Conservation (phyloP, 192 early-diverging fungal genomes). For the Coemansia sp. region DNA sequence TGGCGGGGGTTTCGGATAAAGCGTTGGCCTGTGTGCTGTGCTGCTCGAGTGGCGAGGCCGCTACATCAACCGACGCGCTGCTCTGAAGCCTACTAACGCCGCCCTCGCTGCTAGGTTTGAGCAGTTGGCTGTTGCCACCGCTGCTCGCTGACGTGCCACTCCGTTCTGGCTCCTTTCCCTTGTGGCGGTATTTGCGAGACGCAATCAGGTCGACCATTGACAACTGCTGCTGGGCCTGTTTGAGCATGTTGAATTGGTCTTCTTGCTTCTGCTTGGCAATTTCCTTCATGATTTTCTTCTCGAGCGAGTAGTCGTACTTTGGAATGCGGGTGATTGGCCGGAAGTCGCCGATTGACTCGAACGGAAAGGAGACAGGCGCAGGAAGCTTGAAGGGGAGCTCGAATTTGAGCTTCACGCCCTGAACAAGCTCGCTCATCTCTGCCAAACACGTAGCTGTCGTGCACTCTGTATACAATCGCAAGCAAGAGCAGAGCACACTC, state of each 20-base stretch:
- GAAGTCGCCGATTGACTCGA: conserved; percentile 50
- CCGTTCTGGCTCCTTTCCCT: conserved; percentile 45
- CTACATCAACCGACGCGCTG: not conserved
- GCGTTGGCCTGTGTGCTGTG: not conserved
- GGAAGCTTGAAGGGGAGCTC: conserved; percentile 49
- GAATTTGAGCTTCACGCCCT: conserved; percentile 48
- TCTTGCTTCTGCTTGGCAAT: conserved; percentile 43
- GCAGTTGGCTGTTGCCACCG: not conserved
- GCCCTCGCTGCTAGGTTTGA: conserved; percentile 36
- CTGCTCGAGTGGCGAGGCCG: not conserved
- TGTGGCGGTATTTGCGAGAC: conserved; percentile 45
- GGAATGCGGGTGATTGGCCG: conserved; percentile 45
- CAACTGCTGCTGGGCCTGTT: conserved; percentile 49
- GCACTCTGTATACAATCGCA: not conserved
- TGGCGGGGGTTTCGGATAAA: not conserved
- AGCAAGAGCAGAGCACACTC: not conserved
- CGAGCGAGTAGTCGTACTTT: conserved; percentile 53
- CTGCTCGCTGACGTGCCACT: not conserved
- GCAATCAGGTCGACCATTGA: conserved; percentile 53
- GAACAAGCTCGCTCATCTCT: conserved; percentile 38
- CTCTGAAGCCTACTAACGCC: conserved; percentile 16
- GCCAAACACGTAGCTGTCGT: not conserved
- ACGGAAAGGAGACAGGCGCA: conserved; percentile 47
- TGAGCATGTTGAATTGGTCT: conserved; percentile 44
- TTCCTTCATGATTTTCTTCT: conserved; percentile 52